These are phyloP conservation scores for Neurospora cerealis DNA, from an alignment of 495 filamentous ascomycete species.

Conservation along the genomic window DNA sequence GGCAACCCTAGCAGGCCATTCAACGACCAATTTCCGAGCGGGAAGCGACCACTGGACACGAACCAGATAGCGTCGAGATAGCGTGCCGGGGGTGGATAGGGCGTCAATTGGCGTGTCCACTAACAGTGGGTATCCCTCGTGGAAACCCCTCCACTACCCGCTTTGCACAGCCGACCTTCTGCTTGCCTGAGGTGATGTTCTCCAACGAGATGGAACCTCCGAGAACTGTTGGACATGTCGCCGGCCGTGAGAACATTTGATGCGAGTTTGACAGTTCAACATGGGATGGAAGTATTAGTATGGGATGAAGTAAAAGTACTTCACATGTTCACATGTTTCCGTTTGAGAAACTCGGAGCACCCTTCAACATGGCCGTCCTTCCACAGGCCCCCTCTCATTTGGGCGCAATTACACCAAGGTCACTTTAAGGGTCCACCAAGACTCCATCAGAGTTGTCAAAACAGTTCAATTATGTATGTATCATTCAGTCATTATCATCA, in stretches of 20 bases:
- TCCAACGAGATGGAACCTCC: background rate
- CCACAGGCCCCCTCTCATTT: background rate
- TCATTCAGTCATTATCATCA: background rate
- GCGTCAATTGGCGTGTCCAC: background rate
- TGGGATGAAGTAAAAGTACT: background rate
- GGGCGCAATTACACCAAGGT: background rate
- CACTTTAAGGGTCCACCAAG: background rate
- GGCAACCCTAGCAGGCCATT: background rate
- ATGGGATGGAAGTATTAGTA: background rate
- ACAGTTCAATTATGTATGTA: background rate
- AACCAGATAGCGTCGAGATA: background rate
- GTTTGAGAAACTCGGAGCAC: background rate
- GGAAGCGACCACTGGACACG: background rate
- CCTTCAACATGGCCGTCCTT: background rate
- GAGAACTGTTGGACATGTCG: background rate
- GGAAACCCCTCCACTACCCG: background rate
- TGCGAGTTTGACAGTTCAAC: background rate
- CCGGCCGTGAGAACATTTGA: background rate
- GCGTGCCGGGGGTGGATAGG: background rate
- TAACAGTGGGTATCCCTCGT: background rate
- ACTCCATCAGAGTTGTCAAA: background rate
- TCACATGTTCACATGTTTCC: background rate
- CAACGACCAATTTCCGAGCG: background rate
- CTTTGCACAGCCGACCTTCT: background rate
- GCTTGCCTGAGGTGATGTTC: background rate